A percentile compares a stretch with the other conserved stretches of the same genome.
Evolutionary conservation across 345 rosid species (phyloP).

Genomic region (Limnanthes douglasii): DNA sequence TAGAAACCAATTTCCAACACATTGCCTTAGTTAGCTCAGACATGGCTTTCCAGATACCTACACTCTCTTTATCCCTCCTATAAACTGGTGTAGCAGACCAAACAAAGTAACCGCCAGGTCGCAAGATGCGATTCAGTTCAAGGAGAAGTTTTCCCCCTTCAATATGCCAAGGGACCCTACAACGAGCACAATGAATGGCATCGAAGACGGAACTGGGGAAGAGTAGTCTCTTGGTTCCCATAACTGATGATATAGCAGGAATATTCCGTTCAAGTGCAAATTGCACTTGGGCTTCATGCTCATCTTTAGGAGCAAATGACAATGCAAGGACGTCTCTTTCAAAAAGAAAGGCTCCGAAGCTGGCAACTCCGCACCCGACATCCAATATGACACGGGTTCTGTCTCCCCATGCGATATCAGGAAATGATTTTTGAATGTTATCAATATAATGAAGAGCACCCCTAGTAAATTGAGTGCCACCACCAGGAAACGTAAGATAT

Average conservation of each 20-base stretch:
- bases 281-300: slow-evolving; percentile 93
- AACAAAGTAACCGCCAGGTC: slow-evolving; percentile 89
- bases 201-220: slow-evolving; percentile 73
- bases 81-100: slow-evolving; percentile 99
- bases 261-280: slow-evolving; percentile 92
- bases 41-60: slow-evolving; percentile 71
- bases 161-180: slow-evolving; percentile 95
- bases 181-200: slow-evolving; percentile 79
- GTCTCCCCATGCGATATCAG: slow-evolving; percentile 70
- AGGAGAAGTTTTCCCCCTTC: slow-evolving; percentile 92
- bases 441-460: slow-evolving; percentile 60
- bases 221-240: slow-evolving; percentile 87
- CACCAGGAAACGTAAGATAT: slow-evolving; percentile 75
- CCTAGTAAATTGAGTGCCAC: slow-evolving; percentile 89
- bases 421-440: slow-evolving; percentile 44
- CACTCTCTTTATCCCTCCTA: slow-evolving; percentile 38
- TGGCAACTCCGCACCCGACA: slow-evolving; percentile 97
- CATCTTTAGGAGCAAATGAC: slow-evolving; percentile 98
- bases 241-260: slow-evolving; percentile 71
- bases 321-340: slow-evolving; percentile 70
- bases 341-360: slow-evolving; percentile 84
- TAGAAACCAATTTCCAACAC: slow-evolving; percentile 67
- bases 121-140: slow-evolving; percentile 79
- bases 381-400: slow-evolving; percentile 65
- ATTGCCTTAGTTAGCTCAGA: slow-evolving; percentile 52